Evolutionary conservation across 129 eudicot genomes (phyloP).

Genomic region (Pseudognaphalium luteoalbum): DNA sequence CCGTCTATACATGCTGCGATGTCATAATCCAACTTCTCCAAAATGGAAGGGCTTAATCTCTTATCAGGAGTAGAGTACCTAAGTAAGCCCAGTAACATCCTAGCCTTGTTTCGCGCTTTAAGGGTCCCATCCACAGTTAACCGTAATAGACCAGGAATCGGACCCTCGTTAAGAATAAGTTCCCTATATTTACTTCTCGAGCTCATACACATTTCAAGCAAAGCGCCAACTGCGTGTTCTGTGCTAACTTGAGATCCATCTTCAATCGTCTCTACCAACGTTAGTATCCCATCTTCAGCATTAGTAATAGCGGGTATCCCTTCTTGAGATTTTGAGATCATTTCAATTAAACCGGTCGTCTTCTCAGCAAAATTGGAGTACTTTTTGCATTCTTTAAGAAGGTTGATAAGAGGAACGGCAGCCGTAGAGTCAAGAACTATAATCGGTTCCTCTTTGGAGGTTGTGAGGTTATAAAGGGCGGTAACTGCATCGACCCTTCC

Average conservation of each 20-base stretch:
- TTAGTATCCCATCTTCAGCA: constrained; percentile 57
- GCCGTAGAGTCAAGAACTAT: constrained; percentile 49
- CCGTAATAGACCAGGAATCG: constrained; percentile 74
- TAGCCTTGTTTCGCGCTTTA: constrained; percentile 58
- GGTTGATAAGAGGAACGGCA: constrained; percentile 58
- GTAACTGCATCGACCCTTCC: constrained; percentile 77
- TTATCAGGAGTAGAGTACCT: constrained; percentile 48
- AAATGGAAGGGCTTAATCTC: constrained; percentile 39
- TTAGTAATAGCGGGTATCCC: constrained; percentile 54
- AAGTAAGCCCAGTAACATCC: constrained; percentile 58
- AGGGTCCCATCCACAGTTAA: constrained; percentile 76
- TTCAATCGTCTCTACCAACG: constrained; percentile 76
- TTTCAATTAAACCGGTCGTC: constrained; percentile 58
- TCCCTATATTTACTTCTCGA: constrained; percentile 60
- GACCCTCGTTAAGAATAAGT: constrained; percentile 82
- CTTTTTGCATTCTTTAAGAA: constrained; percentile 74
- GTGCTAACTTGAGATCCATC: constrained; percentile 74
- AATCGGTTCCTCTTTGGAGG: constrained; percentile 41
- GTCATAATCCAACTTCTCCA: constrained; percentile 60
- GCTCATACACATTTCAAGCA: constrained; percentile 59
- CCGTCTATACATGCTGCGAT: constrained; percentile 58
- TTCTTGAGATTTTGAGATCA: constrained; percentile 47
- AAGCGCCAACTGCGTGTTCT: constrained; percentile 71
- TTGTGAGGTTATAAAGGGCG: constrained; percentile 67
- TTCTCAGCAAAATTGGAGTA: constrained; percentile 75